Base-by-base conservation (phyloP, 495 filamentous ascomycete species). In the Aspergillus egyptiacus region DNA sequence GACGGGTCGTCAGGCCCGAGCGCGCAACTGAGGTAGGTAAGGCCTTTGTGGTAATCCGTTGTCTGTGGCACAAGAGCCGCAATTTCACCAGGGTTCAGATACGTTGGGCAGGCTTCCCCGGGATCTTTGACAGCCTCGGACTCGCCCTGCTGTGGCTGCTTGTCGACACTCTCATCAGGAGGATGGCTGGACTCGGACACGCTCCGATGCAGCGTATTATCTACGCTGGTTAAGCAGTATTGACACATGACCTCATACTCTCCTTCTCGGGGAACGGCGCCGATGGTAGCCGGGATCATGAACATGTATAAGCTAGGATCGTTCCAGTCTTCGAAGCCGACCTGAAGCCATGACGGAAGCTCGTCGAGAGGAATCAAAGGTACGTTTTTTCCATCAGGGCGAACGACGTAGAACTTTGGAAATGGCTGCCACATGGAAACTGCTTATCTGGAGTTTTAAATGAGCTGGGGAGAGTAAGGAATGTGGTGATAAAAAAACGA, bases 161-260 rank as follows among this genome's bases (percentile, higher is more conserved):
- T 27, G 8, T 27, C 24, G 24, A 27, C 24, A 8, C 24, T 27
- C 8, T 6, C 20, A 19, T 39, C 36, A 8, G 10, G 11, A 22
- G 20, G 2, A 22, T 39, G 13, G 20, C 20, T 14, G 22, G 22
- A 14, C 22, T 68, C 58, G 0, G 65, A 69, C 3, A 57, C 38
- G 17, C 64, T 70, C 14, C 57, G 57, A 27, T 69, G 62, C 1
- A 61, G 22, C 40, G 14, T 31, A 2, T 49, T 57, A 18, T 69
- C 65, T 9, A 66, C 43, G n/a, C 48, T 50, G 38, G 51, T 47
- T 1, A 51, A 47, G 34, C 69, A 72, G 43, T 69, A 44, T n/a
- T 53, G 54, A 45, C 69, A 72, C 20, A 68, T 46, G 17, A 69
- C 59, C 14, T 72, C 63, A 51, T 67, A 72, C 31, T 71, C 67